These are phyloP conservation scores for Tagetes erecta DNA, from an alignment of 129 eudicot genomes.

Conservation along the genomic window DNA sequence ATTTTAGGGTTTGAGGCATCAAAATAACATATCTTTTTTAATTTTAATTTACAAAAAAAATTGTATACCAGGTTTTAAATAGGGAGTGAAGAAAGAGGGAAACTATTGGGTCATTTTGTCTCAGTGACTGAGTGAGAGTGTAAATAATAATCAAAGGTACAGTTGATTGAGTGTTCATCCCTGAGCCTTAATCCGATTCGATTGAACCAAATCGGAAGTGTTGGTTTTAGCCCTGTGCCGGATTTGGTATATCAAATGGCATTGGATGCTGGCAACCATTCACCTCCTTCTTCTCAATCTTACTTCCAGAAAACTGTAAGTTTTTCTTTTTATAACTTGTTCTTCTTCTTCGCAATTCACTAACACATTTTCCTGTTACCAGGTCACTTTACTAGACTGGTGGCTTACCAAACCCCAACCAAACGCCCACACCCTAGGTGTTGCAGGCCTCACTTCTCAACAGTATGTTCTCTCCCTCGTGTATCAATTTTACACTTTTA, in stretches of 20 bases:
- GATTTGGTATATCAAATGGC: conserved; percentile 11
- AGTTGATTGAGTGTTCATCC: too few relatives aligned
- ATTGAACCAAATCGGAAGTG: too few relatives aligned
- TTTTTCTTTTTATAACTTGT: neutral
- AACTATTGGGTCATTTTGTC: too few relatives aligned
- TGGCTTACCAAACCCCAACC: conserved; percentile 54
- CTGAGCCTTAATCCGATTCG: too few relatives aligned
- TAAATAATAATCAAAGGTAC: too few relatives aligned
- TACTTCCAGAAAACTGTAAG: conserved; percentile 39
- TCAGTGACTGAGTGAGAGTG: too few relatives aligned
- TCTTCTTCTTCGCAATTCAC: neutral
- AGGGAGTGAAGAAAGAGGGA: too few relatives aligned
- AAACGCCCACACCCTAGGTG: conserved; percentile 40
- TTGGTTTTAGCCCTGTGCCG: too few relatives aligned
- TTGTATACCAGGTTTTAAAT: too few relatives aligned
- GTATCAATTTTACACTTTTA: neutral
- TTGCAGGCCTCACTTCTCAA: conserved; percentile 50
- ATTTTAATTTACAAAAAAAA: too few relatives aligned
- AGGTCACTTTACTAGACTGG: conserved; percentile 65
- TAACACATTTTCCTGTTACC: neutral
- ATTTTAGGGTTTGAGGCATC: too few relatives aligned
- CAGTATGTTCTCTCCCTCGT: conserved; percentile 1
- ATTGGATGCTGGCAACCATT: neutral
- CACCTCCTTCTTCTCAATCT: conserved; percentile 23
- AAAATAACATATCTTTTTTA: too few relatives aligned